Percentiles rank a stretch among this genome's conserved stretches.
These are phyloP conservation scores for Claviceps maximensis DNA, from an alignment of 2,329 filamentous ascomycete genomes.

Conservation along the genomic window DNA sequence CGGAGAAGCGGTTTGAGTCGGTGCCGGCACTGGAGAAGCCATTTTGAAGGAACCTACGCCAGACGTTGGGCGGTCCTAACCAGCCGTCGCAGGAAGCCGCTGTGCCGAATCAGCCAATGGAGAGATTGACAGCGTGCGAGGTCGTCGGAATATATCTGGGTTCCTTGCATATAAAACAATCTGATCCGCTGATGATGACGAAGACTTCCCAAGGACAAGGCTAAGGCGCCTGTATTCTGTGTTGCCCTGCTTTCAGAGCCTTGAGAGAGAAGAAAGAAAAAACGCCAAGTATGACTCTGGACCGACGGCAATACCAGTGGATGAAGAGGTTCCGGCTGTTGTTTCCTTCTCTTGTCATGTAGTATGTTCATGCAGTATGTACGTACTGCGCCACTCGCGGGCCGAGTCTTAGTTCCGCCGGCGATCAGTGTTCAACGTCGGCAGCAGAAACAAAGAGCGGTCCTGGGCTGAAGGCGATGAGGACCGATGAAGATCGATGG, in stretches of 20 bases:
- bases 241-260: background rate
- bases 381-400: background rate
- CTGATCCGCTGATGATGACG: background rate
- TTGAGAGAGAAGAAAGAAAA: background rate
- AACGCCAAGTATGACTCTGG: background rate
- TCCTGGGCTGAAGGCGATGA: background rate
- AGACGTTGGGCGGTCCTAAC: background rate
- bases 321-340: background rate
- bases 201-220: background rate
- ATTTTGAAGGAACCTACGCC: background rate
- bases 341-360: background rate
- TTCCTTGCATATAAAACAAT: background rate
- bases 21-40: conserved; percentile 3
- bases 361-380: background rate
- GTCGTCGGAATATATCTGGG: background rate
- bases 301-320: background rate
- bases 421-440: background rate
- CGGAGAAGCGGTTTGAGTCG: conserved; percentile 1
- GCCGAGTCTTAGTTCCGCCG: background rate
- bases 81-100: background rate
- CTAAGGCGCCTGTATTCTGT: background rate
- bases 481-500: background rate
- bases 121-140: background rate
- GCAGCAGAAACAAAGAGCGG: background rate
- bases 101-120: background rate